Percentiles rank a stretch among this genome's conserved stretches.
phyloP scores from a whole-genome alignment of 768 basidiomycete genomes.

The Lyophyllum semitale region DNA sequence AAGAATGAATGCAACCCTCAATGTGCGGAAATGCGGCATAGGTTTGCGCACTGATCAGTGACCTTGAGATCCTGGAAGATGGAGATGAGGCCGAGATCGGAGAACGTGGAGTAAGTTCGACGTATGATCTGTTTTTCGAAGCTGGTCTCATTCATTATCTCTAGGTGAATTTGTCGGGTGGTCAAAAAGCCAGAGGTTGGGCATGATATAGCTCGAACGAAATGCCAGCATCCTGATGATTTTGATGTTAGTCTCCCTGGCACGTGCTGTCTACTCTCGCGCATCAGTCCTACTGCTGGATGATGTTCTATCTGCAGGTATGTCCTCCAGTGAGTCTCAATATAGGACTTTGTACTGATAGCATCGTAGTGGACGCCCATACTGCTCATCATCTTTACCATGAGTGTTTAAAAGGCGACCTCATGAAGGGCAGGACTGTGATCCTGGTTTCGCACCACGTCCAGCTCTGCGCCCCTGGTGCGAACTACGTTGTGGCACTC shows the following conservation, averaged over 20 bases:
- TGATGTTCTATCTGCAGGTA: no score
- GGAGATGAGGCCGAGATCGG: no score
- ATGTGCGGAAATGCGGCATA: conserved; percentile 13
- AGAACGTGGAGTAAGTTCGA: conserved; percentile 59
- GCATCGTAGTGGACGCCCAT: conserved; percentile 76
- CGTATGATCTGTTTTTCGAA: not conserved
- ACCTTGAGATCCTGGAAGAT: no score
- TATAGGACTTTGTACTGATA: not conserved
- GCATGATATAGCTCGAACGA: not conserved
- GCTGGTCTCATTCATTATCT: not conserved
- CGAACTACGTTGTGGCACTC: conserved; percentile 79
- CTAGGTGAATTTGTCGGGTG: conserved; percentile 57
- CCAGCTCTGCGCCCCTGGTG: conserved; percentile 85
- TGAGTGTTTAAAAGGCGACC: no score
- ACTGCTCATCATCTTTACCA: no score
- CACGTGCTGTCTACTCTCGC: no score
- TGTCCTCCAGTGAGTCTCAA: conserved; percentile 12
- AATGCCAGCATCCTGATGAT: not conserved
- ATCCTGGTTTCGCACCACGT: no score
- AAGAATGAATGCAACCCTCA: conserved; percentile 22
- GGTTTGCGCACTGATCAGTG: conserved; percentile 67
- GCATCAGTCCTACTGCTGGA: no score
- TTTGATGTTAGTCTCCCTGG: conserved; percentile 56
- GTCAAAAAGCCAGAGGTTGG: conserved; percentile 67
- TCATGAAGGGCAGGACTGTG: no score